phyloP scores from a whole-genome alignment of 1,284 basidiomycete genomes.

The Cutaneotrichosporon dermatis region DNA sequence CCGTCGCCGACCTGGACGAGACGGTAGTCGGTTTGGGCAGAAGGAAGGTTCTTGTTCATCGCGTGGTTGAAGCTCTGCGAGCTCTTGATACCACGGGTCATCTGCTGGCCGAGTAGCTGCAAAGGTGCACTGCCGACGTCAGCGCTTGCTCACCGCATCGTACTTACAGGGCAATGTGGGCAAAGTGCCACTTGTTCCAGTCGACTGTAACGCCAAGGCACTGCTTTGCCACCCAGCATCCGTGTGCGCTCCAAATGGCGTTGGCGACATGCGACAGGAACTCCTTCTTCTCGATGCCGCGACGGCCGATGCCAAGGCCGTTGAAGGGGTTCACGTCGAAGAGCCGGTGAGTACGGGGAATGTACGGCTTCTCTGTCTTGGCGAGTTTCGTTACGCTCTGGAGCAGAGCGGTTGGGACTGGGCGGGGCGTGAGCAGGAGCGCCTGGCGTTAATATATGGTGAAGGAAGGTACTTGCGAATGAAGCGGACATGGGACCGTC shows the following conservation, averaged over 20 bases:
- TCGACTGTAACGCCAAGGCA: slow-evolving; percentile 10
- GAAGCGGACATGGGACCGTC: slow-evolving; percentile 16
- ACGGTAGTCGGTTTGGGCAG: too few species aligned
- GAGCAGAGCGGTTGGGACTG: slow-evolving; percentile 6
- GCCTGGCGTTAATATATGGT: neutral
- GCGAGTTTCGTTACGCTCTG: slow-evolving; percentile 9
- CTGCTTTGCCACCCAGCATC: slow-evolving; percentile 11
- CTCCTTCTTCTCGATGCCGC: slow-evolving; percentile 5
- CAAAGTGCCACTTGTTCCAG: slow-evolving; percentile 15
- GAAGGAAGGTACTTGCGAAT: slow-evolving; percentile 4
- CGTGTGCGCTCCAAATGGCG: slow-evolving; percentile 15
- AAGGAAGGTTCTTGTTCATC: too few species aligned
- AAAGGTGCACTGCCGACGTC: neutral
- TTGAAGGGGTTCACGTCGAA: slow-evolving; percentile 18
- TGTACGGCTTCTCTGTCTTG: slow-evolving; percentile 10
- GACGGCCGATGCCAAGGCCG: slow-evolving; percentile 9
- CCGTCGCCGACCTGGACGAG: too few species aligned
- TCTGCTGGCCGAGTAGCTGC: slow-evolving; percentile 4
- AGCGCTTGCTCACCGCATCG: too few species aligned
- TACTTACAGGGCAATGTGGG: slow-evolving; percentile 12
- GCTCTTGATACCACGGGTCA: too few species aligned
- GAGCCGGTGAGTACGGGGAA: slow-evolving; percentile 8
- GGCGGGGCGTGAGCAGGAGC: slow-evolving; percentile 16
- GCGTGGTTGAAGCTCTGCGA: too few species aligned
- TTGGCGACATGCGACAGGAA: slow-evolving; percentile 7